Evolutionary conservation across 2,329 filamentous ascomycete species (phyloP).

Genomic region (Diaporthe australafricana): DNA sequence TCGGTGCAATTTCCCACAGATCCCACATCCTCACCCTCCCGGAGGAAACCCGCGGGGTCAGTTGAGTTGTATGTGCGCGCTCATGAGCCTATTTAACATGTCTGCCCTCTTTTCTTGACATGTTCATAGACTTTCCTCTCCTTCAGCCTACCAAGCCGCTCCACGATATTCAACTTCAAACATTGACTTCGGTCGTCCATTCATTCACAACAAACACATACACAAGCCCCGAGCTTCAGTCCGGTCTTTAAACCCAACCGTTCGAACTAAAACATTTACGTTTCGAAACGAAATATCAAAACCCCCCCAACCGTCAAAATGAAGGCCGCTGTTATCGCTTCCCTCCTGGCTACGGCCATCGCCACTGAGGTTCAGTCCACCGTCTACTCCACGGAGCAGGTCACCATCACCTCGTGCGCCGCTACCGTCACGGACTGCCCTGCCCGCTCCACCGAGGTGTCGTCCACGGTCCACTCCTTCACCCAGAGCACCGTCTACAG

Average conservation of each 20-base stretch:
- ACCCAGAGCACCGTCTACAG: slow-evolving; percentile 70
- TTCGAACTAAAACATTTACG: slow-evolving; percentile 30
- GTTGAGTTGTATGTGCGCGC: slow-evolving; percentile 5
- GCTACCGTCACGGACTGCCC: slow-evolving; percentile 65
- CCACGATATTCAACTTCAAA: slow-evolving; percentile 40
- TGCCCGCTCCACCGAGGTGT: slow-evolving; percentile 54
- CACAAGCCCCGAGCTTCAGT: slow-evolving; percentile 45
- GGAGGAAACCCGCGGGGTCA: slow-evolving; percentile 27
- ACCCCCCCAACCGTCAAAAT: slow-evolving; percentile 61
- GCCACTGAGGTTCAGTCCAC: slow-evolving; percentile 52
- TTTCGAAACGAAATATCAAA: slow-evolving; percentile 39
- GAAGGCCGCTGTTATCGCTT: slow-evolving; percentile 65
- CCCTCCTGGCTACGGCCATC: slow-evolving; percentile 61
- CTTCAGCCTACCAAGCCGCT: slow-evolving; percentile 50
- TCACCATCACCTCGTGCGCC: slow-evolving; percentile 71
- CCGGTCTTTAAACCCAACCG: slow-evolving; percentile 41
- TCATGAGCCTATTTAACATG: slow-evolving; percentile 48
- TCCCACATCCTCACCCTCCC: slow-evolving; percentile 26
- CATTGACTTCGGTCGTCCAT: slow-evolving; percentile 56
- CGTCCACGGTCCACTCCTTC: slow-evolving; percentile 70
- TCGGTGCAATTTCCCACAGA: slow-evolving; percentile 37
- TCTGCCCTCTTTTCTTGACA: slow-evolving; percentile 38
- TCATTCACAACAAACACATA: slow-evolving; percentile 46
- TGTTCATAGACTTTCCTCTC: slow-evolving; percentile 42
- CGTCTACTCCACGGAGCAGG: slow-evolving; percentile 68